These are phyloP conservation scores for Alternaria sp. DNA, from an alignment of 2,329 filamentous ascomycete genomes.

Conservation along the genomic window DNA sequence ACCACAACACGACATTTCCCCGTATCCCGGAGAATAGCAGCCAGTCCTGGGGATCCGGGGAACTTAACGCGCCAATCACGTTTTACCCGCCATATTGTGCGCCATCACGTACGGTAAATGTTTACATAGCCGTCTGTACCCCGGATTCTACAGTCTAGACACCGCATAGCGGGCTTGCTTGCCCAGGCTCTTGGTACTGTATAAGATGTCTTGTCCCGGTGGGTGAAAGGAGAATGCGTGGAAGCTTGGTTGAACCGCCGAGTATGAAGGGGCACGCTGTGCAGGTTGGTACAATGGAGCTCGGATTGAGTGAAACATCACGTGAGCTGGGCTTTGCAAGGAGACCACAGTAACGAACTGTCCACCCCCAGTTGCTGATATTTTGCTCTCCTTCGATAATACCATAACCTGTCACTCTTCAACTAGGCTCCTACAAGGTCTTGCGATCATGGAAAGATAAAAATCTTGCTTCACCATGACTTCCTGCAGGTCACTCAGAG, in stretches of 20 bases:
- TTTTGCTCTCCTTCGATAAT: too few relatives aligned
- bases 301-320: background rate
- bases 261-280: constrained; percentile 5
- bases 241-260: constrained; percentile 21
- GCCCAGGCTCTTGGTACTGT: constrained; percentile 27
- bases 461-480: background rate
- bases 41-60: background rate
- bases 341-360: background rate
- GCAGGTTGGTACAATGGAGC: background rate
- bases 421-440: background rate
- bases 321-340: background rate
- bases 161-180: constrained; percentile 2
- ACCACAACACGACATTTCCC: constrained; percentile 6
- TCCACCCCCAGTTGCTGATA: background rate
- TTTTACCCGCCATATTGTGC: constrained; percentile 18
- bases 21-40: constrained; percentile 14
- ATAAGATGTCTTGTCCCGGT: constrained; percentile 34
- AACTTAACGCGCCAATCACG: constrained; percentile 14
- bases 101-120: constrained; percentile 1
- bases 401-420: background rate
- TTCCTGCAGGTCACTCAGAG: background rate
- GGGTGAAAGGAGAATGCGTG: constrained; percentile 22
- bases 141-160: constrained; percentile 16
- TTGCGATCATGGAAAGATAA: background rate
- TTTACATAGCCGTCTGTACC: constrained; percentile 21